Evolutionary conservation across 78 protist species (phyloP), one percentile per base, ranked within the genome.

Genomic region (Dictyostelium firmibasis): DNA sequence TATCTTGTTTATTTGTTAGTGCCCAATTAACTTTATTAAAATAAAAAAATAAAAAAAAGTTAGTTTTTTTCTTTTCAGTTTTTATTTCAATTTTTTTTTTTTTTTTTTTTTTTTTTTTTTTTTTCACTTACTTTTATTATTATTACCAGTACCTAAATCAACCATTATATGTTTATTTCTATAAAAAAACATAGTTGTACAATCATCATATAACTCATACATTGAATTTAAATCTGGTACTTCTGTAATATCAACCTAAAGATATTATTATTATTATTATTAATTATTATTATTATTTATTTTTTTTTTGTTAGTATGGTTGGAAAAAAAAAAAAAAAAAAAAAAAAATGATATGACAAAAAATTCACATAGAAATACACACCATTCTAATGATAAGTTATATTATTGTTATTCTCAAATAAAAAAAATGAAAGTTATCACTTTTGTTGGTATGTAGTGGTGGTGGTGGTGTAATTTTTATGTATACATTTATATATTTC

Each of bases 161-260:
- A 99, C 88, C 99, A 98, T 96, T 27, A 99, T 99, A 96, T 99
- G 99, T 84, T 97, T 97, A 92, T 98, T 96, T 87, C 98, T 85
- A 94, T 44, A 99, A 97, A 99, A 99, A 92, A 99, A 99, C 99
- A 99, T 99, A 50, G 98, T 91, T 14, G 99, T 97, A 86, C 95
- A 95, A 20, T 99, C 99, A 89, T 99, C 99, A 86, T 98, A 98
- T 31, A 99, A 85, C 91, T 99, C 99, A 96, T 99, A 99, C 99
- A 99, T 99, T 23, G 93, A 43, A 92, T 99, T 99, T 95, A 99
- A 99, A 93, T 99, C 99, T 2, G 99, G 99, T 20, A 99, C 99
- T 36, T 99, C 97, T 0, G 97, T 81, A 27, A 96, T 98, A 84
- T 99, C 99, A 20, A 98, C 98, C 94, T 84, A 84, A 16, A 84